Conservation (phyloP, 169 alveolate species). For the Plasmodium adleri region DNA sequence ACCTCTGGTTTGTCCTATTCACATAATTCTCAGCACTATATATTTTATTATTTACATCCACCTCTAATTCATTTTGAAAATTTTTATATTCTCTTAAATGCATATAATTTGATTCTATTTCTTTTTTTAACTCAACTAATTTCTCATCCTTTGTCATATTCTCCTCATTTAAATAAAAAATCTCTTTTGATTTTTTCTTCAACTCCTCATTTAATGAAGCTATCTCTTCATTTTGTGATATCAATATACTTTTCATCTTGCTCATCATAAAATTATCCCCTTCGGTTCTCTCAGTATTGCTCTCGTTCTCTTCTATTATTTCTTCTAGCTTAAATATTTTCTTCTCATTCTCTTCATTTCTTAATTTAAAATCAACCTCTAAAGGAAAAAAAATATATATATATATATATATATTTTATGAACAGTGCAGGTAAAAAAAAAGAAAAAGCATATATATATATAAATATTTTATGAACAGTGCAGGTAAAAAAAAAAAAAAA, state of each 20-base stretch:
- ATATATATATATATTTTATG: background rate
- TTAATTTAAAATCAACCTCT: slow-evolving; percentile 43
- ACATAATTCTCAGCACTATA: slow-evolving; percentile 34
- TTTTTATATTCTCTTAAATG: slow-evolving; percentile 31
- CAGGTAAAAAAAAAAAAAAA: background rate
- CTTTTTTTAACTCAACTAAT: slow-evolving; percentile 55
- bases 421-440: background rate
- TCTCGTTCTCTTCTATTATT: slow-evolving; percentile 1
- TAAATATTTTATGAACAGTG: background rate
- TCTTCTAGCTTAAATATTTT: slow-evolving; percentile 8
- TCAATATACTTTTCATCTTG: slow-evolving; percentile 48
- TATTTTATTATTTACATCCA: slow-evolving; percentile 44
- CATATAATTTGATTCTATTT: slow-evolving; percentile 41
- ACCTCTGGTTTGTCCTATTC: slow-evolving; percentile 31
- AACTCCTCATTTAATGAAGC: slow-evolving; percentile 40
- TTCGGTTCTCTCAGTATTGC: slow-evolving; percentile 7
- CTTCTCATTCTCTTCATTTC: slow-evolving; percentile 27
- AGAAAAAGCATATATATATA: slow-evolving; percentile 1
- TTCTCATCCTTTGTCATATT: slow-evolving; percentile 56
- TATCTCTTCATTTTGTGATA: slow-evolving; percentile 69
- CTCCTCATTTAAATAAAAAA: slow-evolving; percentile 48
- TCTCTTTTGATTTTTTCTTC: slow-evolving; percentile 40
- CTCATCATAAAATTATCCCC: slow-evolving; percentile 22
- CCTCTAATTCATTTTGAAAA: slow-evolving; percentile 38
- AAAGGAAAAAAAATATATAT: background rate